These are phyloP conservation scores for Perkinsus olseni DNA, from an alignment of 169 alveolate genomes.

Conservation along the genomic window DNA sequence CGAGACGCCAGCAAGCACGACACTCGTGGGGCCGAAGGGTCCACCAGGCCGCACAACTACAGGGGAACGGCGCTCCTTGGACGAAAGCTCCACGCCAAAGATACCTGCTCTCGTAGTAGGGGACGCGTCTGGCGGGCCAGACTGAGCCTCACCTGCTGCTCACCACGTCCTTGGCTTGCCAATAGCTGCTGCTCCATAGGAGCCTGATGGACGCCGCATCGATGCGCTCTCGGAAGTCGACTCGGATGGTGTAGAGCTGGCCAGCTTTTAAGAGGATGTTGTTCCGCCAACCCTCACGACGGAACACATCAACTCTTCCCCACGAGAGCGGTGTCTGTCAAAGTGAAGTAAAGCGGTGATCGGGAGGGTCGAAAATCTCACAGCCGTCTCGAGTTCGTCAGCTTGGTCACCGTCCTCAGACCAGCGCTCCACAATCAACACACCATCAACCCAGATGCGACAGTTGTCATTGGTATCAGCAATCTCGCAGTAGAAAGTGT, in stretches of 20 bases:
- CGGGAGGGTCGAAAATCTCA: background rate
- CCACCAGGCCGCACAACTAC: background rate
- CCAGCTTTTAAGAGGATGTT: background rate
- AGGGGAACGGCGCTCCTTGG: background rate
- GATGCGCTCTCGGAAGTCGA: background rate
- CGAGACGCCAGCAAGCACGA: background rate
- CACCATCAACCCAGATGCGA: background rate
- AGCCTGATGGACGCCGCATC: background rate
- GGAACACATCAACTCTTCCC: background rate
- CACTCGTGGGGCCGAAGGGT: background rate
- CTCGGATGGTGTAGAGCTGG: background rate
- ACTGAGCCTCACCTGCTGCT: background rate
- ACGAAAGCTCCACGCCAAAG: background rate
- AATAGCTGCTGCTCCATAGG: background rate
- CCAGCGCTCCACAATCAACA: background rate
- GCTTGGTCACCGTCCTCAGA: background rate
- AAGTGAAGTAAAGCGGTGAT: background rate
- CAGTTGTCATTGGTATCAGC: background rate
- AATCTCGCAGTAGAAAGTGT: background rate
- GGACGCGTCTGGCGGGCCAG: background rate
- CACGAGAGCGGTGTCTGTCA: background rate
- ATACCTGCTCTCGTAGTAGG: background rate
- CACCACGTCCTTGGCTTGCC: background rate
- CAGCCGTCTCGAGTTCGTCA: background rate
- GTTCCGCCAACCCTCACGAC: background rate